These are phyloP conservation scores for Cucurbitaria berberidis DNA, from an alignment of 2,329 filamentous ascomycete genomes.

Conservation along the genomic window DNA sequence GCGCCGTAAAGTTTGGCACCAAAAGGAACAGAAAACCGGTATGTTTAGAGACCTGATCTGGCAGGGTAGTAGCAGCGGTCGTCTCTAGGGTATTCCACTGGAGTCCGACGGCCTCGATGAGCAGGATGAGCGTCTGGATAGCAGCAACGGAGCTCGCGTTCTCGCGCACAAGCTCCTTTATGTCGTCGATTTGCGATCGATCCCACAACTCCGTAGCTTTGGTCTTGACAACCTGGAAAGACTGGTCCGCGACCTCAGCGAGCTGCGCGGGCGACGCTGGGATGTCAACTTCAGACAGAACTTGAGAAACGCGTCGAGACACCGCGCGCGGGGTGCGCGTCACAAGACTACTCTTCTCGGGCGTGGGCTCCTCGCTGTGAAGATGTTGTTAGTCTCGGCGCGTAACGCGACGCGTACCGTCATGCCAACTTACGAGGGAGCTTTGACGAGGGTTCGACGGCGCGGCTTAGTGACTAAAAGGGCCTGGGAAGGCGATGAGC, in stretches of 20 bases:
- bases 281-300: slow-evolving; percentile 60
- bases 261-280: slow-evolving; percentile 74
- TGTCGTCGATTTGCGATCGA: slow-evolving; percentile 70
- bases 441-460: slow-evolving; percentile 45
- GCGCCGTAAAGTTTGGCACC: slow-evolving; percentile 79
- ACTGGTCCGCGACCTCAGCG: slow-evolving; percentile 67
- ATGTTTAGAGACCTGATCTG: background rate
- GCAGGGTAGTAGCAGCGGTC: slow-evolving; percentile 56
- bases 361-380: slow-evolving; percentile 51
- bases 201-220: slow-evolving; percentile 69
- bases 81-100: slow-evolving; percentile 73
- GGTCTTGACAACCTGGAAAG: slow-evolving; percentile 72
- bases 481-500: slow-evolving; percentile 43
- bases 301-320: slow-evolving; percentile 61
- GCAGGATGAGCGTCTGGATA: slow-evolving; percentile 47
- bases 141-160: slow-evolving; percentile 71
- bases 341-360: slow-evolving; percentile 50
- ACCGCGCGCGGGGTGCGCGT: slow-evolving; percentile 48
- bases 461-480: slow-evolving; percentile 41
- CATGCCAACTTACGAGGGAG: slow-evolving; percentile 34
- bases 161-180: slow-evolving; percentile 70
- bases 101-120: slow-evolving; percentile 73
- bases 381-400: slow-evolving; percentile 29
- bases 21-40: slow-evolving; percentile 53
- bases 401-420: slow-evolving; percentile 33